A percentile compares a stretch with the other conserved stretches of the same genome.
phyloP scores from a whole-genome alignment of 192 early-diverging fungal genomes.

The Phlyctochytrium arcticum region DNA sequence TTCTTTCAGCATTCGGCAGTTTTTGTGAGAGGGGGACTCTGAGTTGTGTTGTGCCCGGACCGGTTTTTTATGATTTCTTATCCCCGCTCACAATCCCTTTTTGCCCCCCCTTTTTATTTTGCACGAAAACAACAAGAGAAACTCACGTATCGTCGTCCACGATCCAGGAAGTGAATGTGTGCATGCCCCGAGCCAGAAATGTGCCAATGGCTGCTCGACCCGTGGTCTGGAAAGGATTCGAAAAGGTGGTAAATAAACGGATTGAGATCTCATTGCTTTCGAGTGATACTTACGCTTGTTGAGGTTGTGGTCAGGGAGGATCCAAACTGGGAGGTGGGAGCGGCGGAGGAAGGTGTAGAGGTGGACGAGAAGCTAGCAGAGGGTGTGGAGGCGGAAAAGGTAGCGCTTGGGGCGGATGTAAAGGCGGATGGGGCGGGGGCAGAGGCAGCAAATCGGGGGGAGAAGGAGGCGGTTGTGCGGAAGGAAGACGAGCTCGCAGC shows the following conservation, averaged over 20 bases:
- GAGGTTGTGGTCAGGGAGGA: background rate
- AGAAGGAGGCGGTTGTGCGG: background rate
- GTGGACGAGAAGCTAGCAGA: background rate
- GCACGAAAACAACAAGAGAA: too few species aligned
- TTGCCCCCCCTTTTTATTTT: background rate
- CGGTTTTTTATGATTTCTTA: too few species aligned
- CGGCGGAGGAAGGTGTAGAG: background rate
- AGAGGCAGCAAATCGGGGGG: background rate
- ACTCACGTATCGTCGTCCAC: conserved; percentile 26
- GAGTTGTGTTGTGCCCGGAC: too few species aligned
- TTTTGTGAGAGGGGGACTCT: too few species aligned
- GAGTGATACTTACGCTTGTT: background rate
- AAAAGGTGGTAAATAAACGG: too few species aligned
- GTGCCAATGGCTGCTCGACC: background rate
- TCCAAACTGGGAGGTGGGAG: background rate
- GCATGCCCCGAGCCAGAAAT: conserved; percentile 7
- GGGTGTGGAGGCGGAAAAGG: background rate
- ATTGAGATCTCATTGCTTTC: background rate
- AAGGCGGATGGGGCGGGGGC: background rate
- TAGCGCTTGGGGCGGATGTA: too few species aligned
- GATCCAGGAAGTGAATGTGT: conserved; percentile 17
- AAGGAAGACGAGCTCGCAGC: background rate
- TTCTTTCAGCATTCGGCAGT: too few species aligned
- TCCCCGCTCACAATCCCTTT: background rate
- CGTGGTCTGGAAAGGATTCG: too few species aligned